phyloP scores from a whole-genome alignment of 129 eudicot species.

The Escallonia herrerae region DNA sequence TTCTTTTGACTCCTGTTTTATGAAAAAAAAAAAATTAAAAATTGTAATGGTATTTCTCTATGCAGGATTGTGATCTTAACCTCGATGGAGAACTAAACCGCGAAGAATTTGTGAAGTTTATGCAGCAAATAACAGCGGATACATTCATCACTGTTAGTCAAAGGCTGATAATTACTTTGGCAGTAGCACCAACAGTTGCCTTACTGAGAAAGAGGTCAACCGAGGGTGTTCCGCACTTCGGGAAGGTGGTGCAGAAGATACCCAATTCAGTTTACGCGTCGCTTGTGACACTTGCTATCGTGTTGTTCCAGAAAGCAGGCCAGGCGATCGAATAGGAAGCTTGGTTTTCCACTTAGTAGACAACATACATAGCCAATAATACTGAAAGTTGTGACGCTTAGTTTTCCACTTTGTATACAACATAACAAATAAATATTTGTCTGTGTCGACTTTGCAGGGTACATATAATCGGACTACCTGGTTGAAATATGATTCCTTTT shows the following conservation, averaged over 20 bases:
- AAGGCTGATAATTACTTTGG: slow-evolving; percentile 75
- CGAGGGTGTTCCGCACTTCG: slow-evolving; percentile 75
- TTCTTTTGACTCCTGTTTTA: no score
- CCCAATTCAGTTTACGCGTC: slow-evolving; percentile 83
- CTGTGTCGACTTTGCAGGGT: no score
- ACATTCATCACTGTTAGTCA: slow-evolving; percentile 64
- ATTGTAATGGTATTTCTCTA: background rate
- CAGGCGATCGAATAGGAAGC: slow-evolving; percentile 21
- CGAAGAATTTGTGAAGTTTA: slow-evolving; percentile 65
- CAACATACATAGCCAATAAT: background rate
- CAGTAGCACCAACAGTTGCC: slow-evolving; percentile 79
- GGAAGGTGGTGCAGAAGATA: slow-evolving; percentile 71
- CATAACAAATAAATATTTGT: no score
- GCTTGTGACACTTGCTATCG: slow-evolving; percentile 69
- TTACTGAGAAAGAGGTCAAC: slow-evolving; percentile 76
- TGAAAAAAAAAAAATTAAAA: no score
- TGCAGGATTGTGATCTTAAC: slow-evolving; percentile 72
- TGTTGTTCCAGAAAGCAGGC: slow-evolving; percentile 49
- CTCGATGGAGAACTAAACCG: slow-evolving; percentile 74
- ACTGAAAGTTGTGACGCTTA: no score
- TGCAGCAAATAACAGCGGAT: slow-evolving; percentile 50
- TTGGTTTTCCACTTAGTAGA: slow-evolving; percentile 11
- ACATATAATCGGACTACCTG: background rate
- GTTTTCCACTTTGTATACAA: background rate
- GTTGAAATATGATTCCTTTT: background rate